Percentiles rank a stretch among this genome's conserved stretches.
Conservation (phyloP, 371 early-diverging fungal genomes). For the Rhizopus arrhizus region DNA sequence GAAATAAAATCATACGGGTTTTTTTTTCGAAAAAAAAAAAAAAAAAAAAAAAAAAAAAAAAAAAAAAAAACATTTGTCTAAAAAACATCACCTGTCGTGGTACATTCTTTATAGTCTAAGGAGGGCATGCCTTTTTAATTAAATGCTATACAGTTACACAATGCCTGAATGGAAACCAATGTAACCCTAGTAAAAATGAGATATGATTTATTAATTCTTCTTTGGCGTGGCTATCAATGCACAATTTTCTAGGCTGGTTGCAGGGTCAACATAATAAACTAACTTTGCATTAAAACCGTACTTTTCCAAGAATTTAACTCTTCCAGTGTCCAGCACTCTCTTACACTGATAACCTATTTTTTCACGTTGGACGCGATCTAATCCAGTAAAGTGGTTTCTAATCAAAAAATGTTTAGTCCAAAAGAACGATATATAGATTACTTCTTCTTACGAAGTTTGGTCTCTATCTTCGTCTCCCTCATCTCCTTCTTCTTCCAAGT, state of each 20-base stretch:
- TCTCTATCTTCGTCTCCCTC: slow-evolving; percentile 51
- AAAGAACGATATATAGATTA: not conserved
- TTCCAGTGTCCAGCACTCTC: slow-evolving; percentile 71
- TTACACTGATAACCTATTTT: slow-evolving; percentile 75
- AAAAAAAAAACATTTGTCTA: too few species aligned
- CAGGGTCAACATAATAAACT: slow-evolving; percentile 67
- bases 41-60: too few species aligned
- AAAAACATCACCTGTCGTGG: too few species aligned
- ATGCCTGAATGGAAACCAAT: too few species aligned
- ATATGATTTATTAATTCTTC: not conserved
- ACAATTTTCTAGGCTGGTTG: slow-evolving; percentile 73
- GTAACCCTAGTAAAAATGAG: not conserved
- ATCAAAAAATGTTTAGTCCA: not conserved
- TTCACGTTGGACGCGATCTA: slow-evolving; percentile 63
- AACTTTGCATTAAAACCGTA: slow-evolving; percentile 62
- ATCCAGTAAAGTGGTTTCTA: slow-evolving; percentile 60
- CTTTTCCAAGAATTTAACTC: slow-evolving; percentile 57
- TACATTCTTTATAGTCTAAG: too few species aligned
- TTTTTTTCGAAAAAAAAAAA: too few species aligned
- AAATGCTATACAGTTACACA: too few species aligned
- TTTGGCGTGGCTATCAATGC: slow-evolving; percentile 61
- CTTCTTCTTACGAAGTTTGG: slow-evolving; percentile 38
- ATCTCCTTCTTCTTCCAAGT: slow-evolving; percentile 39
- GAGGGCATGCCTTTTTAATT: too few species aligned
- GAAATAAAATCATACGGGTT: too few species aligned